Percentiles rank a stretch among this genome's conserved stretches.
phyloP scores from a whole-genome alignment of 1,139 yeast genomes.

The Hemisphaericaspora subhashii region DNA sequence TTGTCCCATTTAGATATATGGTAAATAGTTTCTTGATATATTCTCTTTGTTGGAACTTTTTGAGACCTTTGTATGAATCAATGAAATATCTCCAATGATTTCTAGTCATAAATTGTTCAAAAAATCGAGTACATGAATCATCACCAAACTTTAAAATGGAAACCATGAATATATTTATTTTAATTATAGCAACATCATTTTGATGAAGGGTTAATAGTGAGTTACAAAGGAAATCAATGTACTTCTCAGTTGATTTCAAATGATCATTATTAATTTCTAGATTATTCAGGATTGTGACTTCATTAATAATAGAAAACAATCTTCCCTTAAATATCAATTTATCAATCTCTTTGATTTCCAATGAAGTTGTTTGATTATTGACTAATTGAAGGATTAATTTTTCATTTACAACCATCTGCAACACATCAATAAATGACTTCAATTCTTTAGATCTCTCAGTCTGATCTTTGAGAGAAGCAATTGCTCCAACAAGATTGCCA shows the following conservation, averaged over 20 bases:
- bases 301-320: conserved; percentile 26
- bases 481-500: conserved; percentile 27
- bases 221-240: conserved; percentile 21
- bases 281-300: conserved; percentile 15
- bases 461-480: conserved; percentile 11
- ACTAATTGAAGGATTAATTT: conserved; percentile 20
- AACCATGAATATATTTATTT: conserved; percentile 22
- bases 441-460: conserved; percentile 3
- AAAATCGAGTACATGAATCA: conserved; percentile 18
- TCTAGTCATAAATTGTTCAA: conserved; percentile 24
- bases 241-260: conserved; percentile 22
- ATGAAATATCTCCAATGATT: conserved; percentile 22
- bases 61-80: conserved; percentile 21
- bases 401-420: conserved; percentile 19
- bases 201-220: conserved; percentile 17
- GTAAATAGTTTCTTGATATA: conserved; percentile 14
- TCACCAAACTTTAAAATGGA: conserved; percentile 28
- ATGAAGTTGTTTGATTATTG: conserved; percentile 2
- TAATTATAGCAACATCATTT: conserved; percentile 6
- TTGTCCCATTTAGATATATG: conserved; percentile 6
- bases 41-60: conserved; percentile 26
- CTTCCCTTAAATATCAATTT: conserved; percentile 39
- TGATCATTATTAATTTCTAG: conserved; percentile 14
- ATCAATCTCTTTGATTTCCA: conserved; percentile 34
- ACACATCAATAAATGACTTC: conserved; percentile 13